Evolutionary conservation across 2,329 filamentous ascomycete genomes (phyloP).

Genomic region (Microdochium trichocladiopsis): DNA sequence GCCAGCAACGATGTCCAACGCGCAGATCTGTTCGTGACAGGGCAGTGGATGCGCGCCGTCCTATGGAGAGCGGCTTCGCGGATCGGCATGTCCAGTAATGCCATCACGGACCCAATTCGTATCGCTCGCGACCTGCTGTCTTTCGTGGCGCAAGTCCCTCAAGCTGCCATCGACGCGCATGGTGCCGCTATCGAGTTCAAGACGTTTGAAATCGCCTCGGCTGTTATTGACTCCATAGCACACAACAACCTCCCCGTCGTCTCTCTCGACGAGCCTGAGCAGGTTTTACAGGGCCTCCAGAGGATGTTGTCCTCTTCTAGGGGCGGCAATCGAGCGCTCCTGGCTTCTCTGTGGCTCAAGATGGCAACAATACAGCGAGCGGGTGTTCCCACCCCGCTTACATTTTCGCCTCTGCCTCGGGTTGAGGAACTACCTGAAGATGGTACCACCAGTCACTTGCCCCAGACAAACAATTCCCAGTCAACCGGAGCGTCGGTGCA

Average conservation of each 20-base stretch:
- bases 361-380: constrained; percentile 4
- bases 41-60: constrained; percentile 43
- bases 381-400: not conserved
- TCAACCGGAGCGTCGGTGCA: not conserved
- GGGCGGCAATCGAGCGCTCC: constrained; percentile 31
- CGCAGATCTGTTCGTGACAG: constrained; percentile 40
- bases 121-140: constrained; percentile 38
- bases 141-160: constrained; percentile 33
- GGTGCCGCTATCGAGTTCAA: constrained; percentile 41
- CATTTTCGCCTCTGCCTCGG: not conserved
- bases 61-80: constrained; percentile 34
- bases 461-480: not conserved
- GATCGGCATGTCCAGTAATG: constrained; percentile 14
- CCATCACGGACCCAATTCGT: constrained; percentile 27
- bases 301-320: constrained; percentile 31
- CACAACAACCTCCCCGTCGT: constrained; percentile 8
- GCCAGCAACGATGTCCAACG: constrained; percentile 39
- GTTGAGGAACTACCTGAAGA: constrained; percentile 3
- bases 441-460: not conserved
- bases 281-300: constrained; percentile 29
- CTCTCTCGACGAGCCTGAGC: constrained; percentile 17
- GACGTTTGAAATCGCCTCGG: constrained; percentile 37
- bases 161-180: constrained; percentile 39
- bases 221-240: constrained; percentile 31
- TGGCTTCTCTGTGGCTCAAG: constrained; percentile 14